Base-by-base conservation (phyloP, 2,329 filamentous ascomycete genomes). In the Ophiostoma piceae region DNA sequence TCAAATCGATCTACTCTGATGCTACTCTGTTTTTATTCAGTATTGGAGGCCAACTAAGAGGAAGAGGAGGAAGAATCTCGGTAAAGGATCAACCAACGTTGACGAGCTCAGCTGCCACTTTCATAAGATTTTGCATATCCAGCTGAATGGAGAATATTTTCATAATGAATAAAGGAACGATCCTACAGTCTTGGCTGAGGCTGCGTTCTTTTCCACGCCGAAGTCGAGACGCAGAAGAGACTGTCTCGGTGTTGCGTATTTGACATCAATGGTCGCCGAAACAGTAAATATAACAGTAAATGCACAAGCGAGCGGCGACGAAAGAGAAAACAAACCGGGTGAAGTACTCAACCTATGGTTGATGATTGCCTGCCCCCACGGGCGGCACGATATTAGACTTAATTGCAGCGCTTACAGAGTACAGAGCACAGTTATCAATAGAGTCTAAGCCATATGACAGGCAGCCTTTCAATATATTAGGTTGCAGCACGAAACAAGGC, bases 1-100 rank as follows among this genome's bases (percentile, higher is more conserved):
- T 57, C 22, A 29, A 57, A 57, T 57, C 51, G 51, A 57, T 57
- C 51, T 57, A 26, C 51, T 26, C n/a, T 57, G 22, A 57, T 57
- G 26, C 51, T 29, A 57, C 51, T 57, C 22, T 57, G n/a, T 41
- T 41, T 41, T 41, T n/a, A 47, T 19, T 47, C 7, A 35, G 35
- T 35, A 35, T 35, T 35, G 35, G 35, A 35, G 35, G 35, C 35
- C 35, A 35, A 35, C 26, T n/a, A n/a, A n/a, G n/a, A n/a, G n/a
- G n/a, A n/a, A n/a, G n/a, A n/a, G 26, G 26, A 35, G 3, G 35
- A 35, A 14, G 22, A 57, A 57, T 11, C 51, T 57, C 51, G 51
- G 51, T 57, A 26, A 57, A 47, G 43, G 43, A 47, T 47, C 43
- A 47, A 16, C 43, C 11, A 16, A 26, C 51, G 22, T 57, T 4